These are phyloP conservation scores for Zymoseptoria tritici DNA, from an alignment of 2,329 filamentous ascomycete genomes.

Conservation along the genomic window DNA sequence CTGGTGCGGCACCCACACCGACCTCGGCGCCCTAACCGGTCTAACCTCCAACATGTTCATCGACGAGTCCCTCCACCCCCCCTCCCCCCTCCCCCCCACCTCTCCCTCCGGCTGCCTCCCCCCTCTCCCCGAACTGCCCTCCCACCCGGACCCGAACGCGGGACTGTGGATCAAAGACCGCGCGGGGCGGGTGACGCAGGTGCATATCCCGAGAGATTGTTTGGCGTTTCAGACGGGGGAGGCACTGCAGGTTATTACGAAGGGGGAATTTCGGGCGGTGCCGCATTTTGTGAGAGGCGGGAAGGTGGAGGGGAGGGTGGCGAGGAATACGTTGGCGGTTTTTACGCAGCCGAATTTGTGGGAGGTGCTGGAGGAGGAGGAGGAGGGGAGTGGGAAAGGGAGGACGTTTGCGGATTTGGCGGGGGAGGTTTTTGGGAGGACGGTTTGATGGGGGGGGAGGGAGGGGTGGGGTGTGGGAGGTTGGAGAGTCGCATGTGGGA, in stretches of 20 bases:
- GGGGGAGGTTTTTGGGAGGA: constrained; percentile 16
- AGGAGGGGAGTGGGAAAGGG: constrained; percentile 23
- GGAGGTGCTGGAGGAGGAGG: constrained; percentile 56
- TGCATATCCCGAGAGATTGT: constrained; percentile 82
- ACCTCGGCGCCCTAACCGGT: constrained; percentile 89
- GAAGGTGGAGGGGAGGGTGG: constrained; percentile 43
- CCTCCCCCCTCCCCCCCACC: constrained; percentile 18
- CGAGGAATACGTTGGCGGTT: constrained; percentile 78
- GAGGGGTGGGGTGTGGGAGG: too few relatives aligned
- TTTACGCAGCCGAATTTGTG: constrained; percentile 94
- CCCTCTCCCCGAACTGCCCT: constrained; percentile 58
- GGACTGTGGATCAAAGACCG: constrained; percentile 93
- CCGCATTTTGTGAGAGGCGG: constrained; percentile 89
- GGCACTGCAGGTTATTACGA: constrained; percentile 80
- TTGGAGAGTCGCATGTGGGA: too few relatives aligned
- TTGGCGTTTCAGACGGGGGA: constrained; percentile 96
- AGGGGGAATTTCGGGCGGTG: constrained; percentile 86
- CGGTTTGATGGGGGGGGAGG: constrained; percentile 5
- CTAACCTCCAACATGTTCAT: constrained; percentile 95
- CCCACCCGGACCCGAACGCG: constrained; percentile 73
- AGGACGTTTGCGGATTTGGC: constrained; percentile 16
- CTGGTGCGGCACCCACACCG: constrained; percentile 88
- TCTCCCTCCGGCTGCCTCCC: neutral
- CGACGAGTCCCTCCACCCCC: constrained; percentile 55
- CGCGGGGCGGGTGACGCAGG: constrained; percentile 74